Base-by-base conservation (phyloP, 1,284 basidiomycete species). In the Leccinum subatratum region DNA sequence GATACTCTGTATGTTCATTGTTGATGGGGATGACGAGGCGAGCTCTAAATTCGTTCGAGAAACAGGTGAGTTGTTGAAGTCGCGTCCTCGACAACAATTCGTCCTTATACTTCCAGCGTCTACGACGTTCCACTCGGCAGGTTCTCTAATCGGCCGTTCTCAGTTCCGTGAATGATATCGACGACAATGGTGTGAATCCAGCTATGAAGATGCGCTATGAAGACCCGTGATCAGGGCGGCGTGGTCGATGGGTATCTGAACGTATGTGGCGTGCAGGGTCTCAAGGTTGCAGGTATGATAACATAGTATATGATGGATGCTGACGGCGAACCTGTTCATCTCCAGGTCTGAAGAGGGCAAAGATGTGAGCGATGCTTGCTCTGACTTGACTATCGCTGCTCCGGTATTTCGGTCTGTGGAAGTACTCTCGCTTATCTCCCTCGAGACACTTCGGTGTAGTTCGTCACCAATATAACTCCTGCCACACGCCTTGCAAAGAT, bases 81-180 rank as follows among this genome's bases (percentile, higher is more conserved):
- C 25, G 22, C 12, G 45, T 16, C 4, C 14, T 32, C 9, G 14
- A 28, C 4, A 0, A 48, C 7, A 5, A 32, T 20, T 11, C 37
- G 6, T 14, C 22, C 37, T 20, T 18, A 63, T 20, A 61, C 4
- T 9, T 12, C 20, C 14, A 85, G 85, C 81, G 8, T 68, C 69
- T 22, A 84, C 83, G 0, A 76, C 81, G 0, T 88, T 83, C 84
- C 87, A 89, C 71, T 83, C 85, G 66, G 86, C 86, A 70, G 68
- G 81, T 8, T 61, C 9, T 22, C 42, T 1, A 4, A 16, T 18
- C 9, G 3, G 14, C 22, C 20, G n/a, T 22, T 48, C 12, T 16
- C 14, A 3, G 3, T 16, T 34, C 16, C 25, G 39, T 34, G 22
- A 48, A 3, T 12, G 16, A 18, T n/a, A 8, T 37, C 58, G 14